These are phyloP conservation scores for Endotrypanum monterogeii DNA, from an alignment of 208 protist genomes.

Conservation along the genomic window DNA sequence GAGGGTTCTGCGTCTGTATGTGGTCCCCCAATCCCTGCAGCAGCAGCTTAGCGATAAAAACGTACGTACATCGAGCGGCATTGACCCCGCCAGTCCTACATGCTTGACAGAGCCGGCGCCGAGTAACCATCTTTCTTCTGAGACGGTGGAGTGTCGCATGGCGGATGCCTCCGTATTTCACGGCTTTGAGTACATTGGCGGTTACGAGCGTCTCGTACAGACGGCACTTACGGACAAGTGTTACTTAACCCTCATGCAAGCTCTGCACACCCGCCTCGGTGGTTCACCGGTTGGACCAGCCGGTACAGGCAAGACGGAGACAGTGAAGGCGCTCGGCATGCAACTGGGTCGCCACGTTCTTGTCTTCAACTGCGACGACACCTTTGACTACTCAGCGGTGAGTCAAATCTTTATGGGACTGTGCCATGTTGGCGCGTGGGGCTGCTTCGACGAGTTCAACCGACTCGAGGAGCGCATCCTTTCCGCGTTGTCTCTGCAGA, in stretches of 20 bases:
- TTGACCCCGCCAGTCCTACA: slow-evolving; percentile 6
- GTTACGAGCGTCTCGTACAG: slow-evolving; percentile 97
- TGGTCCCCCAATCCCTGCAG: slow-evolving; percentile 15
- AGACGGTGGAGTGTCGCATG: slow-evolving; percentile 93
- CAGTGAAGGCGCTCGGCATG: slow-evolving; percentile 98
- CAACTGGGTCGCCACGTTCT: slow-evolving; percentile 98
- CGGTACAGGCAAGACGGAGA: slow-evolving; percentile 99
- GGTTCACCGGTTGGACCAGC: slow-evolving; percentile 98
- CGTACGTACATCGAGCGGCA: neutral
- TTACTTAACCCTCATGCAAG: slow-evolving; percentile 99
- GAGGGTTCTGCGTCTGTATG: slow-evolving; percentile 96
- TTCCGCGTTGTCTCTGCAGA: slow-evolving; percentile 99
- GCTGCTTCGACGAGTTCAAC: slow-evolving; percentile 99
- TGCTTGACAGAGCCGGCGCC: neutral
- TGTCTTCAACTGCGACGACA: slow-evolving; percentile 99
- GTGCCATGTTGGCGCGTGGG: slow-evolving; percentile 99
- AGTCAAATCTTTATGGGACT: slow-evolving; percentile 99
- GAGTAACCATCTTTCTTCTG: slow-evolving; percentile 1
- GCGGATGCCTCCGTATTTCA: slow-evolving; percentile 97
- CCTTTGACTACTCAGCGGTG: slow-evolving; percentile 99
- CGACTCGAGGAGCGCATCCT: slow-evolving; percentile 99
- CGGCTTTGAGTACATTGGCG: slow-evolving; percentile 99
- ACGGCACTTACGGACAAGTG: slow-evolving; percentile 99
- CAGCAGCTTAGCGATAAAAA: slow-evolving; percentile 16
- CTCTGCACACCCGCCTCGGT: slow-evolving; percentile 96